These are phyloP conservation scores for Gossypium sturtianum DNA, from an alignment of 345 rosid species.

Conservation along the genomic window DNA sequence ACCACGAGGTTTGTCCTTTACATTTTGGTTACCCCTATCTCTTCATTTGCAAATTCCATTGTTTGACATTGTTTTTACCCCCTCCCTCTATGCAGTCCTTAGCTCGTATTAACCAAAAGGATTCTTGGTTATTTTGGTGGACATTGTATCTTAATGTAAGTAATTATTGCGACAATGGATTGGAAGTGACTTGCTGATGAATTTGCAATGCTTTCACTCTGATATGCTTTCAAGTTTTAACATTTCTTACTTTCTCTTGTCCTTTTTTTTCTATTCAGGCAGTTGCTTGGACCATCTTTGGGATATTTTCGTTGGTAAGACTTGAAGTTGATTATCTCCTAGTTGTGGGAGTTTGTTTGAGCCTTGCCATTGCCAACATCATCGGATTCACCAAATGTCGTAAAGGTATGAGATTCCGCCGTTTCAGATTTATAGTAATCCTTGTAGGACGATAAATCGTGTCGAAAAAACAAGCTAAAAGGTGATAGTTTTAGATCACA, in stretches of 20 bases:
- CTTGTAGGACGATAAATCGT: neutral
- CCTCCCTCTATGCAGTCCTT: neutral
- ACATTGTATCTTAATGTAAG: conserved; percentile 58
- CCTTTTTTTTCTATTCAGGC: conserved; percentile 31
- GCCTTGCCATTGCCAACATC: conserved; percentile 58
- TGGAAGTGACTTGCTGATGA: neutral
- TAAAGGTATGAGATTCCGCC: conserved; percentile 33
- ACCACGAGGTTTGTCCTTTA: conserved; percentile 32
- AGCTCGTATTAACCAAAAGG: conserved; percentile 4
- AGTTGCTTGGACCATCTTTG: conserved; percentile 49
- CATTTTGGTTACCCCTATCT: neutral
- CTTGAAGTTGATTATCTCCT: conserved; percentile 64
- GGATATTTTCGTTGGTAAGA: conserved; percentile 56
- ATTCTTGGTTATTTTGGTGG: conserved; percentile 63
- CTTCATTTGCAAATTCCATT: neutral
- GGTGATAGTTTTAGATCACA: neutral
- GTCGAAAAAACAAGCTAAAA: neutral
- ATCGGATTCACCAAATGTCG: conserved; percentile 69
- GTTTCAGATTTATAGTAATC: neutral
- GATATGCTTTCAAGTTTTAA: neutral
- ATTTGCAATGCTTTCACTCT: neutral
- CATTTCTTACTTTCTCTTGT: neutral
- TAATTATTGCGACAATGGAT: neutral
- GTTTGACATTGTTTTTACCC: neutral
- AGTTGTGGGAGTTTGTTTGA: conserved; percentile 58